These are phyloP conservation scores for Pichia membranifaciens DNA, from an alignment of 805 yeast genomes.

Conservation along the genomic window DNA sequence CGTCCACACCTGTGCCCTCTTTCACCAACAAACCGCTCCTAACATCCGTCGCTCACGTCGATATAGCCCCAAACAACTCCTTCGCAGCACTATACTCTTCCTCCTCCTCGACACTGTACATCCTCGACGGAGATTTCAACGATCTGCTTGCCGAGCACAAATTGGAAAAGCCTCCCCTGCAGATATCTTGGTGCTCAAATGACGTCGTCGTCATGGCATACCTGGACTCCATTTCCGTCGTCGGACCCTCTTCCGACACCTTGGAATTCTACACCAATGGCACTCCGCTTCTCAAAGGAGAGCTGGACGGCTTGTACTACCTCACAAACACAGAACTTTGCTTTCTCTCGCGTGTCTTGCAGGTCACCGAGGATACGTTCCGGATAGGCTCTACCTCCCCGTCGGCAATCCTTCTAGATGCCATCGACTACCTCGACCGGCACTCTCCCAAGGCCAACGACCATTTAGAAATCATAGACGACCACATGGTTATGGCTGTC, in stretches of 20 bases:
- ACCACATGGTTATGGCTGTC: slow-evolving; percentile 52
- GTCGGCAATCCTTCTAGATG: slow-evolving; percentile 75
- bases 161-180: neutral
- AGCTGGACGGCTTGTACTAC: slow-evolving; percentile 65
- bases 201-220: slow-evolving; percentile 64
- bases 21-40: neutral
- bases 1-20: neutral
- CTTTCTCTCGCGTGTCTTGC: slow-evolving; percentile 58
- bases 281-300: slow-evolving; percentile 42
- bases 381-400: slow-evolving; percentile 81
- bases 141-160: slow-evolving; percentile 4
- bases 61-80: slow-evolving; percentile 10
- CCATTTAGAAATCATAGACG: slow-evolving; percentile 52
- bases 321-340: slow-evolving; percentile 54
- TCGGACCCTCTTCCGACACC: slow-evolving; percentile 64
- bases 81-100: slow-evolving; percentile 6
- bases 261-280: slow-evolving; percentile 47
- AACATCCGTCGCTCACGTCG: neutral
- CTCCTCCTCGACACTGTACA: neutral
- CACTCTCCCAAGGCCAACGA: slow-evolving; percentile 81
- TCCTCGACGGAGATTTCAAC: slow-evolving; percentile 3
- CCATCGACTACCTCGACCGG: slow-evolving; percentile 56
- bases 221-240: slow-evolving; percentile 57
- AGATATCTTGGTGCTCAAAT: slow-evolving; percentile 77
- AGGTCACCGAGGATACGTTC: slow-evolving; percentile 54